Percentiles rank a stretch among this genome's conserved stretches.
These are phyloP conservation scores for Aspergillus carlsbadensis DNA, from an alignment of 495 filamentous ascomycete genomes.

Conservation along the genomic window DNA sequence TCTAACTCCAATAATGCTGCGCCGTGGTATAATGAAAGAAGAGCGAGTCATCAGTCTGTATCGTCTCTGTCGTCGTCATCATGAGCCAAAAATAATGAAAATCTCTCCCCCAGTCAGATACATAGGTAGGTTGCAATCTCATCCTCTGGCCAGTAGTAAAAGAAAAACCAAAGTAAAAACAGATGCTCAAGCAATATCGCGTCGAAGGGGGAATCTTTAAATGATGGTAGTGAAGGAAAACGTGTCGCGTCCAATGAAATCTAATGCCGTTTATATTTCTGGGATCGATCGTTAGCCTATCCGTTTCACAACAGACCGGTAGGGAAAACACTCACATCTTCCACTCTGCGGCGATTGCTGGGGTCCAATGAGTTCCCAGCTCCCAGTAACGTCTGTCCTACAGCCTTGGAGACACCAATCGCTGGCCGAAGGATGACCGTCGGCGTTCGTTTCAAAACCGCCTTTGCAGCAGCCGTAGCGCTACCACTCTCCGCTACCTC, in stretches of 20 bases:
- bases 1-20: slow-evolving; percentile 13
- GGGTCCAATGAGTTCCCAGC: slow-evolving; percentile 93
- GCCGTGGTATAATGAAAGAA: not conserved
- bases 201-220: slow-evolving; percentile 10
- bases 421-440: slow-evolving; percentile 88
- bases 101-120: not conserved
- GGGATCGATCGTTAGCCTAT: slow-evolving; percentile 2
- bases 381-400: slow-evolving; percentile 84
- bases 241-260: slow-evolving; percentile 1
- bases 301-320: not conserved
- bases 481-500: slow-evolving; percentile 86
- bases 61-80: slow-evolving; percentile 1
- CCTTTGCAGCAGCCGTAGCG: slow-evolving; percentile 78
- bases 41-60: not conserved
- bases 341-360: slow-evolving; percentile 74
- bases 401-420: slow-evolving; percentile 86
- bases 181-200: slow-evolving; percentile 7
- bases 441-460: slow-evolving; percentile 77
- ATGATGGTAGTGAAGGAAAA: not conserved
- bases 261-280: slow-evolving; percentile 49
- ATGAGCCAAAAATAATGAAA: not conserved
- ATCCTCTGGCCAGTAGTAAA: not conserved
- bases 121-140: slow-evolving; percentile 4
- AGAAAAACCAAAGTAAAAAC: not conserved
- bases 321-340: slow-evolving; percentile 67